phyloP scores from a whole-genome alignment of 345 rosid species.

The Moricandia arvensis region DNA sequence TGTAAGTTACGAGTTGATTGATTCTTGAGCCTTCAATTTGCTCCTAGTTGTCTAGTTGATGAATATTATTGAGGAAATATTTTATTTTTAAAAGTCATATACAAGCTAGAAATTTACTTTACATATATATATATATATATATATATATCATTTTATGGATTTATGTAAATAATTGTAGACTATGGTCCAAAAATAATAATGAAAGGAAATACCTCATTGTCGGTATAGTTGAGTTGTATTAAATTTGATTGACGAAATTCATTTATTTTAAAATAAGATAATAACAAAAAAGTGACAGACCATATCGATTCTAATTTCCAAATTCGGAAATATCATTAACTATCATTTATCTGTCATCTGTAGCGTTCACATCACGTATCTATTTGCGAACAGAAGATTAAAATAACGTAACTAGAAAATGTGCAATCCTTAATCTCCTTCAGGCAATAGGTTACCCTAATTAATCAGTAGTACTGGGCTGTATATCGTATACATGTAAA shows the following conservation, averaged over 20 bases:
- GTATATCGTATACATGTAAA: not conserved
- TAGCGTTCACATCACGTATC: conserved; percentile 19
- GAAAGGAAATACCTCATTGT: conserved; percentile 24
- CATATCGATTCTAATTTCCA: conserved; percentile 12
- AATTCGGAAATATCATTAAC: not conserved
- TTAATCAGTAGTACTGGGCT: not conserved
- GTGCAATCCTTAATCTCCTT: not conserved
- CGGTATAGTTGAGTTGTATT: conserved; percentile 35
- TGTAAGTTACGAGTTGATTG: not conserved
- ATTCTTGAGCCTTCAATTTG: not conserved
- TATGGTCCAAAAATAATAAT: conserved; percentile 36
- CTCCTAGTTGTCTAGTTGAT: not conserved
- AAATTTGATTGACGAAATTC: conserved; percentile 20
- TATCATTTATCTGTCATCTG: conserved; percentile 10
- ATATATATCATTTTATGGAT: not conserved
- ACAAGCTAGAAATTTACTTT: not conserved
- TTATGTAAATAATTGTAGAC: conserved; percentile 8
- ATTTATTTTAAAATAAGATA: not conserved
- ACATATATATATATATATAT: not conserved
- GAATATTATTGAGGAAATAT: not conserved
- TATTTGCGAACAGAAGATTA: not conserved
- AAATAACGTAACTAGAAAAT: conserved; percentile 1
- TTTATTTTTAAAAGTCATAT: not conserved
- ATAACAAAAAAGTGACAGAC: conserved; percentile 1
- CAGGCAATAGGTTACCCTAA: not conserved